Conservation (phyloP, 2,329 filamentous ascomycete species). For the Pestalotiopsis sp. region DNA sequence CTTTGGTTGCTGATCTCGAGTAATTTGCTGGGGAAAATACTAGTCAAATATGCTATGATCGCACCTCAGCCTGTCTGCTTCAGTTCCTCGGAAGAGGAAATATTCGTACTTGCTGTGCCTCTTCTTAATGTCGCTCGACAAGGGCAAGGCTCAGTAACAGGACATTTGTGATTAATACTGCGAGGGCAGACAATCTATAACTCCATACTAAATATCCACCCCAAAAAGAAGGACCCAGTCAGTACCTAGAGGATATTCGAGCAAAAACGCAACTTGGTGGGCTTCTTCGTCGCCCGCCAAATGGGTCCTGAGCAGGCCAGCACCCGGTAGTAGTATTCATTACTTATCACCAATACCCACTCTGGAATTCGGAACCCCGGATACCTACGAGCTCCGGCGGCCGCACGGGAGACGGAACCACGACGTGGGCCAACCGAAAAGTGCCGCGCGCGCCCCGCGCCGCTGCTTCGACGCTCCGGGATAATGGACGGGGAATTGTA, state of each 20-base stretch:
- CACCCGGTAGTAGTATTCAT: not conserved
- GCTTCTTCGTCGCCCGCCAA: not conserved
- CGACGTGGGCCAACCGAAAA: not conserved
- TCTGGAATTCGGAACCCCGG: not conserved
- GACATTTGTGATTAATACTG: not conserved
- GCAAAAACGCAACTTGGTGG: not conserved
- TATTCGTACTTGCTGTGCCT: not conserved
- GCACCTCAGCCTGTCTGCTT: not conserved
- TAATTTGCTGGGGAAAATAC: not conserved
- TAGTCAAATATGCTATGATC: not conserved
- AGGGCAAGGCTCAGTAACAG: not conserved
- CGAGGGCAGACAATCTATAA: not conserved
- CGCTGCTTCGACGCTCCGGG: not conserved
- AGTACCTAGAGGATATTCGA: not conserved
- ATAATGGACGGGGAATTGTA: slow-evolving; percentile 31
- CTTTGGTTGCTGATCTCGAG: not conserved
- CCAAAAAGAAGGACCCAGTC: not conserved
- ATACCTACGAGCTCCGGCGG: not conserved
- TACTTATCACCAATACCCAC: not conserved
- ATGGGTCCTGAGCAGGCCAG: not conserved
- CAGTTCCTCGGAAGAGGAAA: not conserved
- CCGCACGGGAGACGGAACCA: not conserved
- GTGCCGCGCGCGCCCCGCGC: not conserved
- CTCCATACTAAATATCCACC: not conserved
- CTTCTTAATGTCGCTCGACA: not conserved